Percentiles rank a stretch among this genome's conserved stretches.
phyloP scores from a whole-genome alignment of 768 basidiomycete genomes.

The Cyclocybe cylindracea region DNA sequence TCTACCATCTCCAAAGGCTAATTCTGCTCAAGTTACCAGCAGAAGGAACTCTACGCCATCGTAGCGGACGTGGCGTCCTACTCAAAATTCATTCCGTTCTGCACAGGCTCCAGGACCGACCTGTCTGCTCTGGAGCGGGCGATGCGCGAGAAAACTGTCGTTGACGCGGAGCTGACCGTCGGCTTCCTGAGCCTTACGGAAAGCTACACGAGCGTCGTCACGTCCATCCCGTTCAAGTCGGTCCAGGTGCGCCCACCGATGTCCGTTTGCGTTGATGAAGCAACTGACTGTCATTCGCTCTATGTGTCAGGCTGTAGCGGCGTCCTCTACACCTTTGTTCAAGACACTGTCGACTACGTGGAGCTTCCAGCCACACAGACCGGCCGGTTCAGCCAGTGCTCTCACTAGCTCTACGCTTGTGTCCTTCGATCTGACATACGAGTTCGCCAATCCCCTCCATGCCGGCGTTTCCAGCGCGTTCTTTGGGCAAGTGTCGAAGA shows the following conservation, averaged over 20 bases:
- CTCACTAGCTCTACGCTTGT: slow-evolving; percentile 68
- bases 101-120: slow-evolving; percentile 72
- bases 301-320: slow-evolving; percentile 19
- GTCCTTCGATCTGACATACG: slow-evolving; percentile 81
- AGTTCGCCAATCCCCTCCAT: slow-evolving; percentile 86
- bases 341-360: slow-evolving; percentile 26
- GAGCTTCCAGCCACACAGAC: slow-evolving; percentile 13
- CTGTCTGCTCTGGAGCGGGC: slow-evolving; percentile 24
- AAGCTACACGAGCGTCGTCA: slow-evolving; percentile 84
- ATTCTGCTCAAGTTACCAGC: slow-evolving; percentile 55
- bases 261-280: not conserved
- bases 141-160: slow-evolving; percentile 37
- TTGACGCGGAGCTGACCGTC: slow-evolving; percentile 86
- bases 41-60: slow-evolving; percentile 77
- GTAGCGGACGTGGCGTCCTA: slow-evolving; percentile 91
- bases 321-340: slow-evolving; percentile 23
- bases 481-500: slow-evolving; percentile 81
- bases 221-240: slow-evolving; percentile 72
- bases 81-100: slow-evolving; percentile 86
- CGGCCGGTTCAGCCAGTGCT: slow-evolving; percentile 3
- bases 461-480: slow-evolving; percentile 82
- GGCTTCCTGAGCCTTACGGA: slow-evolving; percentile 89
- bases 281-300: not conserved
- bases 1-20: slow-evolving; percentile 5
- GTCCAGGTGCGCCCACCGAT: slow-evolving; percentile 63